phyloP scores from a whole-genome alignment of 371 early-diverging fungal genomes.

The Circinella umbellata region DNA sequence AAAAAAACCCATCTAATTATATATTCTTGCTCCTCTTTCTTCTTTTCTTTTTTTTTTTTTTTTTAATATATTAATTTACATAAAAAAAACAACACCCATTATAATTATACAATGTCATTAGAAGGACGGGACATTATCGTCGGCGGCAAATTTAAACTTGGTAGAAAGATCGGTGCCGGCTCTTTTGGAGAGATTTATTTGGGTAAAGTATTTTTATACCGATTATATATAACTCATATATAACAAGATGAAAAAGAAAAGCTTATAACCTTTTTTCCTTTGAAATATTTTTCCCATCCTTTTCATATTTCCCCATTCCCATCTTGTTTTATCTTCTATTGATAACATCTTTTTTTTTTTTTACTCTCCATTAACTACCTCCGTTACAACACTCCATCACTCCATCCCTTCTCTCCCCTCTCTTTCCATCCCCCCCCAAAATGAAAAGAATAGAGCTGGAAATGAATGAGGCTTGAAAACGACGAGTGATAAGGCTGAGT shows the following conservation, averaged over 20 bases:
- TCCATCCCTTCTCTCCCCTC: too few relatives aligned
- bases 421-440: too few relatives aligned
- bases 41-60: background rate
- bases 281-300: too few relatives aligned
- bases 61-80: constrained; percentile 2
- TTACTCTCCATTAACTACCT: background rate
- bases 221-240: too few relatives aligned
- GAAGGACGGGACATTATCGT: constrained; percentile 53
- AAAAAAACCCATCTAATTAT: too few relatives aligned
- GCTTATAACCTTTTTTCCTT: too few relatives aligned
- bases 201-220: constrained; percentile 67
- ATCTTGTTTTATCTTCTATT: too few relatives aligned
- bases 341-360: too few relatives aligned
- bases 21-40: too few relatives aligned
- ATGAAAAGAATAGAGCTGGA: too few relatives aligned
- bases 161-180: constrained; percentile 98
- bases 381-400: too few relatives aligned
- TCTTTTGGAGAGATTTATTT: constrained; percentile 99
- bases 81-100: background rate
- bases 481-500: background rate
- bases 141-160: constrained; percentile 93
- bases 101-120: constrained; percentile 36
- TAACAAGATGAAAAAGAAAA: background rate
- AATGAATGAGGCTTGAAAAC: background rate
- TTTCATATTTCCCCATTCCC: too few relatives aligned